phyloP scores from a whole-genome alignment of 371 early-diverging fungal species.

The Nematocida sp. region DNA sequence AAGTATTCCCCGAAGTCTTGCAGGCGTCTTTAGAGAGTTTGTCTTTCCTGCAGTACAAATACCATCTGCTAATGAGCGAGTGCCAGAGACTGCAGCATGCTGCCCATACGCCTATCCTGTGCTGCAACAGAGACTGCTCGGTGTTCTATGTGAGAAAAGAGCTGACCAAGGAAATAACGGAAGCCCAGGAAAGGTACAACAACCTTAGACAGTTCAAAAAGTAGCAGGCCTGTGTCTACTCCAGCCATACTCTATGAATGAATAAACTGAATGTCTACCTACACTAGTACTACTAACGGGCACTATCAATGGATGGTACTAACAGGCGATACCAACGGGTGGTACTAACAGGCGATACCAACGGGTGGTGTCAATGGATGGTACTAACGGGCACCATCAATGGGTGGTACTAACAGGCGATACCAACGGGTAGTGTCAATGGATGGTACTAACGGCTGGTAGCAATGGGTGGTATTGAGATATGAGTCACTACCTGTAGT shows the following conservation, averaged over 20 bases:
- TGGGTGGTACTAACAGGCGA: no score
- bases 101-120: constrained; percentile 87
- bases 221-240: no score
- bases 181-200: constrained; percentile 66
- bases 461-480: no score
- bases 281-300: no score
- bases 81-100: constrained; percentile 96
- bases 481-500: no score
- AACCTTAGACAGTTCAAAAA: constrained; percentile 60
- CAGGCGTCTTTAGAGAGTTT: constrained; percentile 67
- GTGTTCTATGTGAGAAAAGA: constrained; percentile 98
- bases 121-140: constrained; percentile 88
- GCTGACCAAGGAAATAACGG: constrained; percentile 82
- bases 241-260: no score
- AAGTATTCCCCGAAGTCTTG: constrained; percentile 72
- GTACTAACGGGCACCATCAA: background rate
- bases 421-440: no score
- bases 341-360: no score
- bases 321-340: background rate
- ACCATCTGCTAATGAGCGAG: constrained; percentile 87
- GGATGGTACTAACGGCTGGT: no score
- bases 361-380: background rate
- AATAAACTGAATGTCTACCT: no score
- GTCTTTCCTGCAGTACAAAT: constrained; percentile 72
- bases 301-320: no score